phyloP scores from a whole-genome alignment of 371 early-diverging fungal species.

The Apophysomyces trapeziformis region DNA sequence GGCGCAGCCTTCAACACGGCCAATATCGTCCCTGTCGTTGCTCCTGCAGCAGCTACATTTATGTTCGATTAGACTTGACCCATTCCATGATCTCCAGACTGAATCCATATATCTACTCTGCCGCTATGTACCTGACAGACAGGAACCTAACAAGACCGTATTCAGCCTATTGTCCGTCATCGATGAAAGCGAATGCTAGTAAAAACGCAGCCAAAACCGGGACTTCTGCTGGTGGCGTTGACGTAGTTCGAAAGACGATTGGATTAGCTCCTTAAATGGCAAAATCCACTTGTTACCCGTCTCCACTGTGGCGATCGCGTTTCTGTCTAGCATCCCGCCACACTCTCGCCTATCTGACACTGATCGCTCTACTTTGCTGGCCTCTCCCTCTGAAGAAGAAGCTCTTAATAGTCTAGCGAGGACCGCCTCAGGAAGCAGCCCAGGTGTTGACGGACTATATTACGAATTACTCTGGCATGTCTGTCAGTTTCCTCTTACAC shows the following conservation, averaged over 20 bases:
- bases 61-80: background rate
- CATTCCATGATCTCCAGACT: background rate
- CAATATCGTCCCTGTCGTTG: slow-evolving; percentile 53
- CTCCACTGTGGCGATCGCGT: too few species aligned
- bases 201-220: background rate
- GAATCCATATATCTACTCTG: background rate
- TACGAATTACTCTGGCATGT: too few species aligned
- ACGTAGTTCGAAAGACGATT: background rate
- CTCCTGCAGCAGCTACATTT: slow-evolving; percentile 42
- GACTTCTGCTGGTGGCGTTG: background rate
- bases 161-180: background rate
- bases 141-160: background rate
- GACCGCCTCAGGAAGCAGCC: too few species aligned
- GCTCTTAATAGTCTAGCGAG: too few species aligned
- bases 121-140: background rate
- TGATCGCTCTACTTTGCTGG: too few species aligned
- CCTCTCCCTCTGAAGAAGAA: too few species aligned
- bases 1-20: slow-evolving; percentile 48
- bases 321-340: too few species aligned
- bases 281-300: background rate
- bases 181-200: too few species aligned
- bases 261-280: background rate
- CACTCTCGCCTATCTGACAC: too few species aligned
- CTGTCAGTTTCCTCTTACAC: too few species aligned
- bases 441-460: too few species aligned